These are phyloP conservation scores for Globisporangium middletonii DNA, from an alignment of 352 stramenopile species.

Conservation along the genomic window DNA sequence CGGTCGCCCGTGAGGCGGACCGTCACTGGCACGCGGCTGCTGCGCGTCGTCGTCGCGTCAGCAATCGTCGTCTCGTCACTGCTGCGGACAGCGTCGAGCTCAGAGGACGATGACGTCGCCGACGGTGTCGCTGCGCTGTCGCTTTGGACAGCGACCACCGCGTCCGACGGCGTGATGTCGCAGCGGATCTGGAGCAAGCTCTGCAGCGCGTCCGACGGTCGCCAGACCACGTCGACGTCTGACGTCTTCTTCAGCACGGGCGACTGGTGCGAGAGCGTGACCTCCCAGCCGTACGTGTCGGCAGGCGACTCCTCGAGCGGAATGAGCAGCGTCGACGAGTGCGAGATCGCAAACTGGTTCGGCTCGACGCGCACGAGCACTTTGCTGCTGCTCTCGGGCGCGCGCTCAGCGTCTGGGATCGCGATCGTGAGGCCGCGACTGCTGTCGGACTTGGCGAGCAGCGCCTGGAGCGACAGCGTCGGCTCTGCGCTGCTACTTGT, in stretches of 20 bases:
- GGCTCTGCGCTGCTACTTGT: not conserved
- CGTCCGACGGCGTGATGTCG: slow-evolving; percentile 27
- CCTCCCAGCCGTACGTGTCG: slow-evolving; percentile 50
- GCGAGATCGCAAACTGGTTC: slow-evolving; percentile 35
- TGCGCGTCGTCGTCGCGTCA: not conserved
- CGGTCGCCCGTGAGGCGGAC: slow-evolving; percentile 31
- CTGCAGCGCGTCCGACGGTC: slow-evolving; percentile 32
- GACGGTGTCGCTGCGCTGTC: not conserved
- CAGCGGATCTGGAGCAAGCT: slow-evolving; percentile 48
- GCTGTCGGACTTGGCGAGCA: slow-evolving; percentile 5
- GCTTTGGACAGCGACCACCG: slow-evolving; percentile 19
- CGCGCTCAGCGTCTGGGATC: slow-evolving; percentile 12
- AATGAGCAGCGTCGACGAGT: slow-evolving; percentile 52
- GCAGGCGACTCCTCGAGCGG: slow-evolving; percentile 67
- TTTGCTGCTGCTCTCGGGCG: slow-evolving; percentile 3
- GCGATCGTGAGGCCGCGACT: slow-evolving; percentile 7
- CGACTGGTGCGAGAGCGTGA: slow-evolving; percentile 36
- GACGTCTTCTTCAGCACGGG: slow-evolving; percentile 12
- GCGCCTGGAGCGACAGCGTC: slow-evolving; percentile 1
- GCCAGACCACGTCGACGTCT: slow-evolving; percentile 55
- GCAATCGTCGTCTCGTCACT: not conserved
- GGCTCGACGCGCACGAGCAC: slow-evolving; percentile 23
- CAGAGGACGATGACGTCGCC: no score
- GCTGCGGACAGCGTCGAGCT: not conserved
- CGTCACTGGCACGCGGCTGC: slow-evolving; percentile 29